These are phyloP conservation scores for Phanerochaete carnosa DNA, from an alignment of 768 basidiomycete species.

Conservation along the genomic window DNA sequence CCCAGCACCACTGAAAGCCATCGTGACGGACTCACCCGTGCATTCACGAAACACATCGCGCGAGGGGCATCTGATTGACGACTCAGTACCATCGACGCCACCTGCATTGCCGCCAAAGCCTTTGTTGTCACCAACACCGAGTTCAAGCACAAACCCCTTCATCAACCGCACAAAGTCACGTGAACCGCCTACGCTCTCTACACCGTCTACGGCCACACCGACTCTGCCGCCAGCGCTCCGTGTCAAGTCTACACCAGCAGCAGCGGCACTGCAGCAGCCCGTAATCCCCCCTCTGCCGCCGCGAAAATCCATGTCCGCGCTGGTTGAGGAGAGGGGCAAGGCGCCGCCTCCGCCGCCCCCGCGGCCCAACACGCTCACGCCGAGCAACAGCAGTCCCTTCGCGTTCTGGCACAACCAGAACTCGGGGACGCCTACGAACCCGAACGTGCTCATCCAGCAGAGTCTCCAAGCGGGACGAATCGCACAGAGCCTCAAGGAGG, in stretches of 20 bases:
- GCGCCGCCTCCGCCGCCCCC: slow-evolving; percentile 22
- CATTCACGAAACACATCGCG: background rate
- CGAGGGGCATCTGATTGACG: background rate
- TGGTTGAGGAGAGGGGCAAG: background rate
- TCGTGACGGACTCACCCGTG: background rate
- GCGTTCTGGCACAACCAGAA: slow-evolving; percentile 15
- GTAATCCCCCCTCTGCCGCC: slow-evolving; percentile 47
- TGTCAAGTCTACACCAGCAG: background rate
- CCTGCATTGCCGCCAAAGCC: slow-evolving; percentile 15
- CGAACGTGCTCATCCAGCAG: slow-evolving; percentile 62
- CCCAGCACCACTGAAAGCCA: slow-evolving; percentile 5
- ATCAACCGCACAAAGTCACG: slow-evolving; percentile 25
- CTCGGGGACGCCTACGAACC: slow-evolving; percentile 15
- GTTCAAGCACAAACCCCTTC: slow-evolving; percentile 39
- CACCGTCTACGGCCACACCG: background rate
- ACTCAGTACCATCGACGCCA: slow-evolving; percentile 3
- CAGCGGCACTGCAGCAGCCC: background rate
- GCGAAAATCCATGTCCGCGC: slow-evolving; percentile 35
- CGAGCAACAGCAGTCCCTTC: slow-evolving; percentile 10
- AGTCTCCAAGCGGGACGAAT: slow-evolving; percentile 71
- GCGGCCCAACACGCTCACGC: slow-evolving; percentile 24
- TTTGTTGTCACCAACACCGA: slow-evolving; percentile 9
- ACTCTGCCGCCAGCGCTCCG: no score
- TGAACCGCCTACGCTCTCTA: background rate
- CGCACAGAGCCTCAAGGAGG: slow-evolving; percentile 66